Percentiles rank a stretch among this genome's conserved stretches.
phyloP scores from a whole-genome alignment of 805 yeast genomes.

The Wickerhamiella dianesei region DNA sequence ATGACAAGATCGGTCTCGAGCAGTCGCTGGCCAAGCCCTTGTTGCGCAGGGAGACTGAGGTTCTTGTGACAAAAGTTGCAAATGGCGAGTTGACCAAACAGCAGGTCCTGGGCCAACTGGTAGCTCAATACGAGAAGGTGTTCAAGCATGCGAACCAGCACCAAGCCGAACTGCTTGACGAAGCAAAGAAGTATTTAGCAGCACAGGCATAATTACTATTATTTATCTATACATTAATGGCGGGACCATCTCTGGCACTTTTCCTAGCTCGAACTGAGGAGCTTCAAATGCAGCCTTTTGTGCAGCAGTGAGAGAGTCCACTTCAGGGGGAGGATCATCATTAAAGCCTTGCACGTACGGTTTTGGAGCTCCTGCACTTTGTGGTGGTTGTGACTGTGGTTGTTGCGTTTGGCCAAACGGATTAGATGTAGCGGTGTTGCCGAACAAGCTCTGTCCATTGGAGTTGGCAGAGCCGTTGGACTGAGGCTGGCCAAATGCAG shows the following conservation, averaged over 20 bases:
- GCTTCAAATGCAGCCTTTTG: constrained; percentile 34
- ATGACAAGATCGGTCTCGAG: constrained; percentile 65
- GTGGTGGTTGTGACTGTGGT: neutral
- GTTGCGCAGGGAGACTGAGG: constrained; percentile 63
- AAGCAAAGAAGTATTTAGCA: constrained; percentile 8
- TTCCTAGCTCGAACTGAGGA: constrained; percentile 20
- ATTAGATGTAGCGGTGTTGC: neutral
- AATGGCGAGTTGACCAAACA: constrained; percentile 43
- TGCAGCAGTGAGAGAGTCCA: constrained; percentile 32
- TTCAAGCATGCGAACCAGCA: constrained; percentile 8
- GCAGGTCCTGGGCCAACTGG: constrained; percentile 9
- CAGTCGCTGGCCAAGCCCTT: constrained; percentile 78
- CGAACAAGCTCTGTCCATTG: neutral
- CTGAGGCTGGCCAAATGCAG: constrained; percentile 3
- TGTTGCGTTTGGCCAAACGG: neutral
- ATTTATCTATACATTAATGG: constrained; percentile 20
- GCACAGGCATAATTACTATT: neutral
- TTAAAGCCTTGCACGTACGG: constrained; percentile 27
- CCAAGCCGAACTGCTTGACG: constrained; percentile 8
- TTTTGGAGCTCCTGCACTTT: neutral
- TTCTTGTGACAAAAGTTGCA: constrained; percentile 50
- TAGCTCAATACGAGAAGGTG: constrained; percentile 16
- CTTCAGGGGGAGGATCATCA: constrained; percentile 21
- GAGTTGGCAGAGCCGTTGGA: neutral
- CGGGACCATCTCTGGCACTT: constrained; percentile 24